Base-by-base conservation (phyloP, 148 eudicot species). In the Diospyros kaki region DNA sequence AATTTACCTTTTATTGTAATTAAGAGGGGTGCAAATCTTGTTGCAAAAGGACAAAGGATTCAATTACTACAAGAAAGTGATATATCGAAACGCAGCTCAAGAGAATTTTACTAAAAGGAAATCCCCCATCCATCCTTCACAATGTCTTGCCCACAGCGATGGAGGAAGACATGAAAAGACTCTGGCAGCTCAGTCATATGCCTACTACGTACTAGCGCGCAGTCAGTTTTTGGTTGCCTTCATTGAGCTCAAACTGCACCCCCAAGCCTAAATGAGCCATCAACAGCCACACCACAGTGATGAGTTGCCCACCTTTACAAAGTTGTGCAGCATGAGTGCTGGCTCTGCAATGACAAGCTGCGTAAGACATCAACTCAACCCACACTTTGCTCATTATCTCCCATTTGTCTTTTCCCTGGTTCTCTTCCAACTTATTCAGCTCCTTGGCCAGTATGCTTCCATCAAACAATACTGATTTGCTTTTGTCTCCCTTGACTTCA, bases 221-320 rank as follows among this genome's bases (percentile, higher is more conserved):
- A 70, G 41, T 55, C 56, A 1, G 62, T 68, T 58, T 46, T 73
- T 18, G 76, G 17, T 48, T 54, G 28, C 67, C 76, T 39, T 68
- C 79, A 54, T 67, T 70, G 28, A 71, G 71, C 50, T 77, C 71
- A 45, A 77, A 71, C 48, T 71, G 80, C 45, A 54, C 54, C 8
- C 80, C 80, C 2, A 77, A 66, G 58, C 80, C 80, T 8, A 67
- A 8, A 71, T 77, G 80, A 54, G 80, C 72, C 80, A 78, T 72
- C 58, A 78, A 65, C 72, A 78, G 48, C 80, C 80, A 78, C 65
- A 78, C 66, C 46, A 64, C 3, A 14, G 71, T 71, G 4, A 77
- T 14, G 39, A 77, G 56, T 41, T 77, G 55, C n/a, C 75, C 75
- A 18, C 80, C 80, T 77, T 71, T 64, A 45, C 80, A 63, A 2